phyloP scores from a whole-genome alignment of 2,329 filamentous ascomycete species.

The Aspergillus pseudotamarii region DNA sequence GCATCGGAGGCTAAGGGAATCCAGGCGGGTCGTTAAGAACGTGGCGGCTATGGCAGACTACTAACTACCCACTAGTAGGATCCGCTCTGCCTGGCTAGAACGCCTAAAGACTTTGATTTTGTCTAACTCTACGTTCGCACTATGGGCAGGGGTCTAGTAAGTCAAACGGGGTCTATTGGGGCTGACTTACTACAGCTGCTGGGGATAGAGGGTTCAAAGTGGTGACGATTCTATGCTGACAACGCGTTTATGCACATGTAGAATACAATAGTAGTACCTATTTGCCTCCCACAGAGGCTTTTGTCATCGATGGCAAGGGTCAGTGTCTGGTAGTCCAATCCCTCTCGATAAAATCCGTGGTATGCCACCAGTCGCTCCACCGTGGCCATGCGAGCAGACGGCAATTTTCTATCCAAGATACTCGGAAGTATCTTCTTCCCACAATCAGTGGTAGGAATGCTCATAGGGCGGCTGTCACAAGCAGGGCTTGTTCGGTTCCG shows the following conservation, averaged over 20 bases:
- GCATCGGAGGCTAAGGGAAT: background rate
- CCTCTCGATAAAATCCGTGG: background rate
- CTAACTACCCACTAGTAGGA: background rate
- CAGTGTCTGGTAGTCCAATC: background rate
- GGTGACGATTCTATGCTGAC: background rate
- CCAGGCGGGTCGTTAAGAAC: background rate
- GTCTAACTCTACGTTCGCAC: background rate
- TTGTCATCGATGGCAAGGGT: background rate
- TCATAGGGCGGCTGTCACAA: background rate
- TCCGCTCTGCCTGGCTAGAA: background rate
- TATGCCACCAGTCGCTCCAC: background rate
- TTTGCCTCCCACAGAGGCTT: background rate
- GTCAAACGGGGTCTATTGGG: background rate
- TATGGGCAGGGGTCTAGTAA: background rate
- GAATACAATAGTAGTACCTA: background rate
- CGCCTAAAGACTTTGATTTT: background rate
- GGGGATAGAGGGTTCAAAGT: background rate
- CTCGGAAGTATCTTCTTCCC: background rate
- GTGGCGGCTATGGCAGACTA: background rate
- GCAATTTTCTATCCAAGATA: background rate
- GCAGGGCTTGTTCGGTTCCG: background rate
- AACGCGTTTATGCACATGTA: background rate
- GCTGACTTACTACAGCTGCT: background rate
- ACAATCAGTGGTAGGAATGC: background rate
- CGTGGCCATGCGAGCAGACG: background rate